Evolutionary conservation across 306 rosid genomes (phyloP).

Genomic region (Chamaecrista fasciculata): DNA sequence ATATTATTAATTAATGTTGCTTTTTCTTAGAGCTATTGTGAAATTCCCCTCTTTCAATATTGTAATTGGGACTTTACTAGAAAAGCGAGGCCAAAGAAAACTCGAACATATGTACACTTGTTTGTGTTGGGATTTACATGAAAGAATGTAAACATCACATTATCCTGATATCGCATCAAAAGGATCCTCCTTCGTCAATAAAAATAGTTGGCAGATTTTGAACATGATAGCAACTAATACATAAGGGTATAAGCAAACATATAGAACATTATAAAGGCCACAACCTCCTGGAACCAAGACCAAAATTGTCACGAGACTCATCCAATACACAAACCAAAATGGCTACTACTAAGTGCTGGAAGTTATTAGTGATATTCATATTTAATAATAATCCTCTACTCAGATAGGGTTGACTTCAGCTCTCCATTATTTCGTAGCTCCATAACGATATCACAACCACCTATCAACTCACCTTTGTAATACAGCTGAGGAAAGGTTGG

Average conservation of each 20-base stretch:
- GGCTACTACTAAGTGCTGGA: slow-evolving; percentile 16
- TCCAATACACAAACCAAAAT: slow-evolving; percentile 22
- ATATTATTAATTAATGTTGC: too few relatives aligned
- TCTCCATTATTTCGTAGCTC: slow-evolving; percentile 77
- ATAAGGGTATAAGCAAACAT: slow-evolving; percentile 16
- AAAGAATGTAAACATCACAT: too few relatives aligned
- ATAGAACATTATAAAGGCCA: slow-evolving; percentile 32
- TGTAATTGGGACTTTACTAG: too few relatives aligned
- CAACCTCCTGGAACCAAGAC: slow-evolving; percentile 35
- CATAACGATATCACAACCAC: slow-evolving; percentile 81
- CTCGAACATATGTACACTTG: too few relatives aligned
- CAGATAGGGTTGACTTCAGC: slow-evolving; percentile 69
- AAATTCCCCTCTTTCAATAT: too few relatives aligned
- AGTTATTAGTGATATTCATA: slow-evolving; percentile 29
- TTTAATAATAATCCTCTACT: slow-evolving; percentile 45
- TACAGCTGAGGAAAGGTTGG: slow-evolving; percentile 96
- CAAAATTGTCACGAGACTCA: slow-evolving; percentile 32
- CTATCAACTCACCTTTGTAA: slow-evolving; percentile 81
- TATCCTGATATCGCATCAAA: too few relatives aligned
- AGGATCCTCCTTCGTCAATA: too few relatives aligned
- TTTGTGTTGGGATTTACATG: too few relatives aligned
- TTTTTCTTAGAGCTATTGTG: too few relatives aligned
- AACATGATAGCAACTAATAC: slow-evolving; percentile 2
- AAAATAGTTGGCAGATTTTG: background rate
- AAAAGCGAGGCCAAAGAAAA: too few relatives aligned